A percentile compares a stretch with the other conserved stretches of the same genome.
phyloP scores from a whole-genome alignment of 805 yeast genomes.

The Scheffersomyces lignosus region DNA sequence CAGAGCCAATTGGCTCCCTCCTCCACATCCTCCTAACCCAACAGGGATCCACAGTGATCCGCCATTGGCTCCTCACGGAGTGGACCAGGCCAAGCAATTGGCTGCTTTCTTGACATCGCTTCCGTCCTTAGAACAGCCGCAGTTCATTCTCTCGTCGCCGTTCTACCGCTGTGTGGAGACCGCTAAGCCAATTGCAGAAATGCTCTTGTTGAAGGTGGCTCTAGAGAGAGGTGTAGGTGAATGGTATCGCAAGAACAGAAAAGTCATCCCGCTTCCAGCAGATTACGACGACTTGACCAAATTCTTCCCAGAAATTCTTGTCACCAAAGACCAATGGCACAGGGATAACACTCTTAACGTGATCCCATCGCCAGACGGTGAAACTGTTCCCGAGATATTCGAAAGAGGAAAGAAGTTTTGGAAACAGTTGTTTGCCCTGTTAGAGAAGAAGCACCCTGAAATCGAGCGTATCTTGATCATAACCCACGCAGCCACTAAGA shows the following conservation, averaged over 20 bases:
- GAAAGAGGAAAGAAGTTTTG: slow-evolving; percentile 59
- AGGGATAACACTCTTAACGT: slow-evolving; percentile 55
- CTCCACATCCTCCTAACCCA: slow-evolving; percentile 76
- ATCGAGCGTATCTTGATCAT: slow-evolving; percentile 67
- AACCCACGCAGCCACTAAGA: slow-evolving; percentile 92
- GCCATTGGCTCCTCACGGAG: slow-evolving; percentile 83
- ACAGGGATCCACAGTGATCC: slow-evolving; percentile 93
- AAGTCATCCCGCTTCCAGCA: slow-evolving; percentile 69
- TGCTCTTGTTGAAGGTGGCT: slow-evolving; percentile 55
- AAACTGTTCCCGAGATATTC: slow-evolving; percentile 69
- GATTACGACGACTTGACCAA: slow-evolving; percentile 44
- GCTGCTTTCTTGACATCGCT: slow-evolving; percentile 52
- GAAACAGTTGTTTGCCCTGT: slow-evolving; percentile 52
- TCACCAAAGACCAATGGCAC: slow-evolving; percentile 32
- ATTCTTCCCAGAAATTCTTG: slow-evolving; percentile 48
- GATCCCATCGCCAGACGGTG: slow-evolving; percentile 69
- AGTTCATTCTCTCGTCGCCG: slow-evolving; percentile 75
- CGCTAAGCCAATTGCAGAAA: slow-evolving; percentile 63
- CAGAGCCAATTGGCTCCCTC: slow-evolving; percentile 78
- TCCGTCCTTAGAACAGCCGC: slow-evolving; percentile 58
- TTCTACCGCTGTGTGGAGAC: slow-evolving; percentile 91
- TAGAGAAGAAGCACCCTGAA: slow-evolving; percentile 59
- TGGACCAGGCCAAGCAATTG: slow-evolving; percentile 80
- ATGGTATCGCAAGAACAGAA: slow-evolving; percentile 77
- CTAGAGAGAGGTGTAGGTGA: slow-evolving; percentile 89